Base-by-base conservation (phyloP, 345 rosid genomes). In the Heritiera fomes region DNA sequence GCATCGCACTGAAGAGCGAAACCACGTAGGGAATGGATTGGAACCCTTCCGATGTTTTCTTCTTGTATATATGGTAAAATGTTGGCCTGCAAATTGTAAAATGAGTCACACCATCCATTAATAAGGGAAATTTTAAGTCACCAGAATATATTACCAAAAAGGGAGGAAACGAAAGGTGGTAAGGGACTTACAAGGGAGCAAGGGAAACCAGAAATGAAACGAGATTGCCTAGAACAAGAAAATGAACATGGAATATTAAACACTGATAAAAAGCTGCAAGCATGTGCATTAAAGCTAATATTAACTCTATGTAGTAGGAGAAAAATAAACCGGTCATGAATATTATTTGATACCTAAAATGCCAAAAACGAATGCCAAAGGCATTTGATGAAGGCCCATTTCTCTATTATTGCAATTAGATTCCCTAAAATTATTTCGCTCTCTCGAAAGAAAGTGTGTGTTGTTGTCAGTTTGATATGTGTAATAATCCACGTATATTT, bases 11-110 rank as follows among this genome's bases (percentile, higher is more conserved):
- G 28, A 23, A 23, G 28, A 23, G 28, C 28, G 88, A 87, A 59
- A 88, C 80, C 81, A 91, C 87, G 43, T 94, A 94, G 6, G 98
- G 98, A 53, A 92, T 76, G 2, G 94, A 86, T n/a, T 94, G 94
- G 81, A 87, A 94, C 55, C 93, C 94, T 83, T 87, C 92, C 1
- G 93, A 81, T 3, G 96, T 78, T 87, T 89, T 94, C 81, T 82
- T 89, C 85, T 84, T 90, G 81, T 84, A 87, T 46, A 94, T 89
- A 47, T 88, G 84, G 75, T 82, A 78, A 40, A 77, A 77, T 68
- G 80, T 77, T 15, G 80, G 80, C 74, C 73, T 67, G 50, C 0
- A 49, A 43, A 20, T 10, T 10, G 1, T 41, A 9, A 47, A 14
- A 41, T 43, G 46, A 23, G 18, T 40, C 30, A 7, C 6, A 47